Percentiles rank a stretch among this genome's conserved stretches.
Evolutionary conservation across 2,329 filamentous ascomycete species (phyloP).

Genomic region (Monosporascus sp.): DNA sequence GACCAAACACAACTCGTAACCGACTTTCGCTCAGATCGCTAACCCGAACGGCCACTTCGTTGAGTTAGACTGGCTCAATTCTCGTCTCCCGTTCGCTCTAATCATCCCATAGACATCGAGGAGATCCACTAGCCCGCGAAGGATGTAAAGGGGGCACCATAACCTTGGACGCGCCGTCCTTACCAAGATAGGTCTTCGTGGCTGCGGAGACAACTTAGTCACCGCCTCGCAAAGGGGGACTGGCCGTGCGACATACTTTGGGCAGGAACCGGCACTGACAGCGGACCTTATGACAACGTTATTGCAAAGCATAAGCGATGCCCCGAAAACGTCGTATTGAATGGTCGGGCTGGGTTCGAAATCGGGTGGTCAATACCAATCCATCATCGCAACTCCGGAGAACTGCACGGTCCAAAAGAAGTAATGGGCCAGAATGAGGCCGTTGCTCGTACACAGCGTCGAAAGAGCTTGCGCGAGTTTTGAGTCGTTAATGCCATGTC

Average conservation of each 20-base stretch:
- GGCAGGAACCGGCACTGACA: conserved; percentile 49
- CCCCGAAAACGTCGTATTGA: conserved; percentile 54
- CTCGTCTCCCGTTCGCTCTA: conserved; percentile 21
- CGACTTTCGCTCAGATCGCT: no score
- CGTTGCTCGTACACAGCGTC: conserved; percentile 46
- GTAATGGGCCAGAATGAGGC: conserved; percentile 46
- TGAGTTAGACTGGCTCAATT: neutral
- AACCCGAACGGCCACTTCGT: no score
- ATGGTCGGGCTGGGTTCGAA: conserved; percentile 39
- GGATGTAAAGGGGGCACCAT: conserved; percentile 37
- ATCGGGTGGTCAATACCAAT: conserved; percentile 29
- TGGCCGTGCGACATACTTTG: conserved; percentile 15
- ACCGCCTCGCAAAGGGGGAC: neutral
- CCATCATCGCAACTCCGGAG: conserved; percentile 40
- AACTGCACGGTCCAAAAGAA: conserved; percentile 56
- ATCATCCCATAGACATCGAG: conserved; percentile 33
- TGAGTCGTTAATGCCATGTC: conserved; percentile 26
- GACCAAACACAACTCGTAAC: neutral
- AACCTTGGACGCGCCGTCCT: conserved; percentile 44
- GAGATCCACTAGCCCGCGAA: conserved; percentile 36
- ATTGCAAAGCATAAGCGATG: conserved; percentile 46
- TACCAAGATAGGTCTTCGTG: conserved; percentile 43
- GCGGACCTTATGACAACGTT: conserved; percentile 42
- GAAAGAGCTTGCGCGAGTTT: conserved; percentile 32
- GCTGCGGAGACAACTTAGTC: conserved; percentile 3